Base-by-base conservation (phyloP, 169 alveolate genomes). In the Cryptosporidium baileyi region DNA sequence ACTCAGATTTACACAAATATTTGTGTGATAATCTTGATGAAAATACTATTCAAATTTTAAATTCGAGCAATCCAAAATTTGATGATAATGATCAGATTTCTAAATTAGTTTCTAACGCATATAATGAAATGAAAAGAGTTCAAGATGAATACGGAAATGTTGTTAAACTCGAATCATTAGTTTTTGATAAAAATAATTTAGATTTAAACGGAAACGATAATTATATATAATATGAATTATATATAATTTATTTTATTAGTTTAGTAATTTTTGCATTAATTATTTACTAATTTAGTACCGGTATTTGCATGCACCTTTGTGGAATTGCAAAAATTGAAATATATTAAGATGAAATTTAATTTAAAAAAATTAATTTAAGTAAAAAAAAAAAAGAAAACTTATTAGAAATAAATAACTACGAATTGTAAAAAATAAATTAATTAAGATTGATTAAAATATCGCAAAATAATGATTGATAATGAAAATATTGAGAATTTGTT, bases 401-500 rank as follows among this genome's bases (percentile, higher is more conserved):
- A 11, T 36, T 44, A 65, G n/a, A 32, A 1, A n/a, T 3, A 28
- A 45, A 30, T 63, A 22, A 44, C 6, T 41, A 47, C 19, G 11
- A 45, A 4, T 45, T n/a, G 11, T 47, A n/a, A 47, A 11, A 47
- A 11, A 0, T 11, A 47, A 26, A 47, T 3, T 1, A 1, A 47
- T 4, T 4, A 41, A 41, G 19, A 47, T 0, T 47, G 19, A 30
- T 51, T 34, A 26, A 51, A 74, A 36, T 52, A 54, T 19, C 2
- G 2, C 5, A 30, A 24, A 17, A 74, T 4, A 36, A 74, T 74
- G 85, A 45, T n/a, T 40, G 85, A 74, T 34, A 51, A 13, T 19
- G 85, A 74, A 28, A 74, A 57, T 24, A 74, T 74, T 17, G 67
- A 74, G 54, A 74, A 57, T 54, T 74, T 74, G 67, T 67, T 74